A percentile compares a stretch with the other conserved stretches of the same genome.
These are phyloP conservation scores for Solanum chaucha DNA, from an alignment of 257 asterid species.

Conservation along the genomic window DNA sequence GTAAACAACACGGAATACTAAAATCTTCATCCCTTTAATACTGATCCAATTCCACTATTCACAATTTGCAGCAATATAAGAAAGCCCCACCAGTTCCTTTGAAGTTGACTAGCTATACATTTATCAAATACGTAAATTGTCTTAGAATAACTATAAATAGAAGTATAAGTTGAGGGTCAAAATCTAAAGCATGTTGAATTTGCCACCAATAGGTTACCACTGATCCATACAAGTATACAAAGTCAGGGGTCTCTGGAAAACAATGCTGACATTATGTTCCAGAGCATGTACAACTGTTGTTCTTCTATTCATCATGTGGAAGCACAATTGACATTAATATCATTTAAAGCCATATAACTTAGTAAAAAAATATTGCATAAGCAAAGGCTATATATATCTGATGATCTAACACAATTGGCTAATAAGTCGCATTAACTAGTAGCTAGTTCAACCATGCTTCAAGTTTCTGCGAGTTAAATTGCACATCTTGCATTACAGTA, in stretches of 20 bases:
- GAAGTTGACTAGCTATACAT: too few relatives aligned
- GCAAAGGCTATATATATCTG: not conserved
- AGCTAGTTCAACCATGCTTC: not conserved
- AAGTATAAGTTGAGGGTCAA: not conserved
- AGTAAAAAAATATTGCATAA: not conserved
- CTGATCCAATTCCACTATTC: too few relatives aligned
- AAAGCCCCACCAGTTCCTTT: too few relatives aligned
- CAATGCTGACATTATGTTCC: not conserved
- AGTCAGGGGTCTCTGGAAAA: not conserved
- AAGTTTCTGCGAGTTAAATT: not conserved
- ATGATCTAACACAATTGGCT: not conserved
- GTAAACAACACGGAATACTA: too few relatives aligned
- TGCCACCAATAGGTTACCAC: not conserved
- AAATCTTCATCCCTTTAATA: too few relatives aligned
- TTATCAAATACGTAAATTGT: too few relatives aligned
- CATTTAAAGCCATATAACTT: not conserved
- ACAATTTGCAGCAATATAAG: too few relatives aligned
- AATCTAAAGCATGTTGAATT: not conserved
- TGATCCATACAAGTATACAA: not conserved
- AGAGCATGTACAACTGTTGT: not conserved
- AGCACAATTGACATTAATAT: not conserved
- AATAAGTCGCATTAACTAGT: not conserved
- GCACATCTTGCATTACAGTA: not conserved
- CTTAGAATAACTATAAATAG: not conserved
- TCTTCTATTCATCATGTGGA: not conserved